Conservation (phyloP, 768 basidiomycete species). For the Pholiota microspora region DNA sequence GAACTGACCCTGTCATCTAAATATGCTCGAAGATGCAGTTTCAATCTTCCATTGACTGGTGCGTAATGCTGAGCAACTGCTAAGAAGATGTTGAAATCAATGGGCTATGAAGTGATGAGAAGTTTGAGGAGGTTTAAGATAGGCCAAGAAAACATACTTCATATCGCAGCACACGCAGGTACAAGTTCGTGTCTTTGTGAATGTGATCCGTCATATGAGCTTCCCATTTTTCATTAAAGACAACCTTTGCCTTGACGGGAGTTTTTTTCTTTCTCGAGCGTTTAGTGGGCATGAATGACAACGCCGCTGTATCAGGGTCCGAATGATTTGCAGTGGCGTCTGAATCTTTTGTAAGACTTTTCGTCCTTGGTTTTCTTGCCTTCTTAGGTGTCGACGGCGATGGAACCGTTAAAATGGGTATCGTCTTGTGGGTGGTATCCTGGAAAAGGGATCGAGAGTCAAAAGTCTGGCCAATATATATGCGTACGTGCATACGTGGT, state of each 20-base stretch:
- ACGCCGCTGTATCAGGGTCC: not conserved
- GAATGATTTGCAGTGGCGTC: too few species aligned
- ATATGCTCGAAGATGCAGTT: conserved; percentile 41
- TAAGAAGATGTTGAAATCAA: conserved; percentile 54
- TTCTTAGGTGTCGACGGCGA: not conserved
- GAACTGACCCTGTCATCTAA: conserved; percentile 52
- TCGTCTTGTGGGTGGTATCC: too few species aligned
- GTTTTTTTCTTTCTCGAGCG: conserved; percentile 6
- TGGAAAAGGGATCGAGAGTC: too few species aligned
- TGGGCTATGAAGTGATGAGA: conserved; percentile 39
- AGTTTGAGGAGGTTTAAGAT: not conserved
- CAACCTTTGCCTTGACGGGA: conserved; percentile 15
- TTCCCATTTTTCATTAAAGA: conserved; percentile 41
- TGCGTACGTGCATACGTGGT: not conserved
- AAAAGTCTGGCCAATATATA: too few species aligned
- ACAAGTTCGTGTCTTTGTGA: conserved; percentile 40
- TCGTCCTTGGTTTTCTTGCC: not conserved
- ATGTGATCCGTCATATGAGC: conserved; percentile 40
- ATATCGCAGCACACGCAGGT: conserved; percentile 60
- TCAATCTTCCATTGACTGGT: conserved; percentile 29
- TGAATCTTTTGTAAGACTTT: not conserved
- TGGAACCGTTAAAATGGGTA: not conserved
- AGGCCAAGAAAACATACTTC: conserved; percentile 45
- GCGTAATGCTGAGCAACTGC: conserved; percentile 35
- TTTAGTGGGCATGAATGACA: not conserved